phyloP scores from a whole-genome alignment of 345 rosid genomes.

The Acer saccharum region DNA sequence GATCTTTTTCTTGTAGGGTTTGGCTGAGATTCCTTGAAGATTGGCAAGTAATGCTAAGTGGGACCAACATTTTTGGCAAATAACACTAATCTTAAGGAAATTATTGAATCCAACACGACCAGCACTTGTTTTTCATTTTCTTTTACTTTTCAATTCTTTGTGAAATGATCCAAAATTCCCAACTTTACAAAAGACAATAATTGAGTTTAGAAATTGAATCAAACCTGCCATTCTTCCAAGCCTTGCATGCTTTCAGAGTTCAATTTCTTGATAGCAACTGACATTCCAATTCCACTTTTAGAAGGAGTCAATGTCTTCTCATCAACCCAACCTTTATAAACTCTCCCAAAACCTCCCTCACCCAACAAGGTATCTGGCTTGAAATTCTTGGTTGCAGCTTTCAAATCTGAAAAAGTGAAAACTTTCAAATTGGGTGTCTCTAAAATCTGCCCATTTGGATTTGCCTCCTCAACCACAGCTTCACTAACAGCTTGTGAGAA shows the following conservation, averaged over 20 bases:
- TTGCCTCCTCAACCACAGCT: conserved; percentile 15
- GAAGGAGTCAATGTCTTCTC: conserved; percentile 59
- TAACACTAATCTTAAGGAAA: not conserved
- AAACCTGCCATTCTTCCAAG: conserved; percentile 78
- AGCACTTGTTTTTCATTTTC: not conserved
- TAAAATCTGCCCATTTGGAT: conserved; percentile 30
- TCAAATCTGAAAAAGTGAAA: conserved; percentile 55
- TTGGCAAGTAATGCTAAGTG: conserved; percentile 6
- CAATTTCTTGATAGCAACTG: conserved; percentile 77
- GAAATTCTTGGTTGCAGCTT: conserved; percentile 60
- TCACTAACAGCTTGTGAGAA: conserved; percentile 48
- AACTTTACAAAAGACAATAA: not conserved
- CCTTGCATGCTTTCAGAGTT: conserved; percentile 75
- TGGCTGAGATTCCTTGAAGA: not conserved
- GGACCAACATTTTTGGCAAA: conserved; percentile 11
- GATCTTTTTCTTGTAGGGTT: not conserved
- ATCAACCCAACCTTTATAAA: conserved; percentile 82
- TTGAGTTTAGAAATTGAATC: not conserved
- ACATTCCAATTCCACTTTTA: conserved; percentile 55
- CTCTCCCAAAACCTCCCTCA: conserved; percentile 86
- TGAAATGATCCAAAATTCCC: not conserved
- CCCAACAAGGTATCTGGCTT: conserved; percentile 70
- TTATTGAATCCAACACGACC: not conserved
- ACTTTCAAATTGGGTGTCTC: conserved; percentile 50
- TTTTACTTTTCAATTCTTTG: not conserved